Evolutionary conservation across 1,284 basidiomycete species (phyloP), one percentile per base, ranked within the genome.

Genomic region (Ceratobasidium sp.): DNA sequence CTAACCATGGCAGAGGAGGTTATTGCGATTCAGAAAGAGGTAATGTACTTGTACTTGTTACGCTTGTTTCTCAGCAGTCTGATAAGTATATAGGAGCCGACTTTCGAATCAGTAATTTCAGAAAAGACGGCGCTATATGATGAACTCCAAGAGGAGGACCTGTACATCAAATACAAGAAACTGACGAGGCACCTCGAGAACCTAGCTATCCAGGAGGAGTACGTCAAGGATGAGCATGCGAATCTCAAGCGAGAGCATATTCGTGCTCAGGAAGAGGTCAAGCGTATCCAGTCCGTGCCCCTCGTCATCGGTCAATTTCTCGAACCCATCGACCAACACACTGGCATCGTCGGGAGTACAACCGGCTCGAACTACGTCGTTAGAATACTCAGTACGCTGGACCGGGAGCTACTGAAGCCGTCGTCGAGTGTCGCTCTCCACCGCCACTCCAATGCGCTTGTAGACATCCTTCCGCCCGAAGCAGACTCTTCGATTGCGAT

Each of bases 281-380:
- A 98, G 85, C 92, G 98, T 74, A 99, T 99, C 81, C 96, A 99
- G 84, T 95, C 94, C 63, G 98, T 99, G 2, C 98, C 98, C 0
- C 90, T 99, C n/a, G 98, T 99, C 80, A 99, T 99, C 79, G 98
- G 98, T 66, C 98, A 99, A 82, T 99, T 99, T 86, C 89, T 99
- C 54, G 98, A 99, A 83, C 94, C 98, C 72, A 98, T 99, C 82
- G 98, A 99, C 85, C 95, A 98, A 82, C 91, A 93, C 80, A 96
- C 97, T 24, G 96, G 93, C 75, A 99, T 99, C 78, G 98, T 99
- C 24, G 98, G 97, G 48, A 96, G 94, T 34, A 99, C 98, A 0
- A 99, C 98, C 9, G 97, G 98, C 8, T 96, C 94, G 37, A 99
- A 98, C 84, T 99, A 99, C 81, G 96, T 99, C 74, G 97, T 99